Evolutionary conservation across 2,329 filamentous ascomycete species (phyloP).

Genomic region (Dothideomycetes sp.): DNA sequence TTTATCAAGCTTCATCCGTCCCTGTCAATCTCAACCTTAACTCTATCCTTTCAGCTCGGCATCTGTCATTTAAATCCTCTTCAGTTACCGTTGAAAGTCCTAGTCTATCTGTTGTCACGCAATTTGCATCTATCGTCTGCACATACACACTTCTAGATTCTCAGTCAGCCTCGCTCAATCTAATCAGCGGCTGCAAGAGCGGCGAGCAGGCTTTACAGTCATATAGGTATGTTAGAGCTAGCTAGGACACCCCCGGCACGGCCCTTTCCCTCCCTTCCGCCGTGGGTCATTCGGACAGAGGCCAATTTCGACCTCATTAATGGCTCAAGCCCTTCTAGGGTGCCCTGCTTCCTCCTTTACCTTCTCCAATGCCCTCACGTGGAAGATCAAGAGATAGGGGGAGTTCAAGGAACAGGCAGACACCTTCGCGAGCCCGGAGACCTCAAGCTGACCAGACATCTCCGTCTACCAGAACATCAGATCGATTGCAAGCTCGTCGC

Average conservation of each 20-base stretch:
- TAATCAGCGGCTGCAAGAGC: too few relatives aligned
- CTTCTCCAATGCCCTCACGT: background rate
- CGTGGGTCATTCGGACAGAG: background rate
- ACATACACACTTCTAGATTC: too few relatives aligned
- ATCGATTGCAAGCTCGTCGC: conserved; percentile 2
- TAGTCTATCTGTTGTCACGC: too few relatives aligned
- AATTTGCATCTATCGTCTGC: too few relatives aligned
- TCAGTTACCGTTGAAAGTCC: too few relatives aligned
- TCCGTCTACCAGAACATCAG: conserved; percentile 2
- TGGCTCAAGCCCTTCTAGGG: background rate
- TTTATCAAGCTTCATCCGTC: too few relatives aligned
- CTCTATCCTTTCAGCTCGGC: too few relatives aligned
- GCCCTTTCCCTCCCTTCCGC: background rate
- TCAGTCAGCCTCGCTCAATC: too few relatives aligned
- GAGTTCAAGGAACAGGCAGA: background rate
- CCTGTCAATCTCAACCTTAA: too few relatives aligned
- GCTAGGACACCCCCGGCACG: background rate
- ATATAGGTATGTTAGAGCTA: background rate
- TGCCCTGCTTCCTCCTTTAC: background rate
- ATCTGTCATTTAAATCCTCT: too few relatives aligned
- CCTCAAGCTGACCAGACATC: conserved; percentile 5
- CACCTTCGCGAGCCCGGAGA: background rate
- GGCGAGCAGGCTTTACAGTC: background rate
- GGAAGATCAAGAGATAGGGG: background rate
- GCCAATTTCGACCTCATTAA: background rate